Base-by-base conservation (phyloP, 2,329 filamentous ascomycete genomes). In the Cytospora leucostoma region DNA sequence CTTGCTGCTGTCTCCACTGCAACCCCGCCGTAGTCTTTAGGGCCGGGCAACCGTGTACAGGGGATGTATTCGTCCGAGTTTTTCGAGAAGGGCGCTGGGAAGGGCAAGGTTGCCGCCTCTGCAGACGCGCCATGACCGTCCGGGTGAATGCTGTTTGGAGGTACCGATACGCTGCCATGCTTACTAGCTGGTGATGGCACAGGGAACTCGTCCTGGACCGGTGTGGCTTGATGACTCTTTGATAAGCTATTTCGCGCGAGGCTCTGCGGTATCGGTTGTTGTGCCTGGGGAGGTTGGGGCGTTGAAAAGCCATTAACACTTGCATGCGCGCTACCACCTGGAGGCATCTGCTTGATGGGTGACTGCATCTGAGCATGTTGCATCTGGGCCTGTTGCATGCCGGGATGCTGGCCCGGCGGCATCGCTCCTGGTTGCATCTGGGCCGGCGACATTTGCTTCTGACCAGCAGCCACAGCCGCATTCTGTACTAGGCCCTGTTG, bases 1-100 rank as follows among this genome's bases (percentile, higher is more conserved):
- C 85, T 84, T 61, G 80, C 81, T 27, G 91, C 79, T 6, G 88
- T 84, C 44, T 85, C 80, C 13, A 93, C 78, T 64, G 91, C 85
- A 64, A 94, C 82, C 0, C 92, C 92, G 10, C 93, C 93, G 19
- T 63, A 63, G 34, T 51, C 54, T 49, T 61, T 61, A 32, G 51
- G 58, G n/a, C 37, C 38, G 27, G 51, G 58, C 33, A 61, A 33
- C 10, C 85, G 79, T 11, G 80, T 80, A 68, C 81, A 84, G 0
- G 85, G 84, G 38, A 78, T 77, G 66, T 88, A 86, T 55, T 83
- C 79, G 13, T 84, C 81, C 0, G 82, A 77, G 59, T 83, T 78
- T 1, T 75, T 75, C 0, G 75, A 73, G 34, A 79, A 74, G 0
- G 77, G 77, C 0, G 68, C 72, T 0, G 73, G 71, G 32, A 76